Evolutionary conservation across 1,284 basidiomycete genomes (phyloP).

Genomic region (Tilletia horrida): DNA sequence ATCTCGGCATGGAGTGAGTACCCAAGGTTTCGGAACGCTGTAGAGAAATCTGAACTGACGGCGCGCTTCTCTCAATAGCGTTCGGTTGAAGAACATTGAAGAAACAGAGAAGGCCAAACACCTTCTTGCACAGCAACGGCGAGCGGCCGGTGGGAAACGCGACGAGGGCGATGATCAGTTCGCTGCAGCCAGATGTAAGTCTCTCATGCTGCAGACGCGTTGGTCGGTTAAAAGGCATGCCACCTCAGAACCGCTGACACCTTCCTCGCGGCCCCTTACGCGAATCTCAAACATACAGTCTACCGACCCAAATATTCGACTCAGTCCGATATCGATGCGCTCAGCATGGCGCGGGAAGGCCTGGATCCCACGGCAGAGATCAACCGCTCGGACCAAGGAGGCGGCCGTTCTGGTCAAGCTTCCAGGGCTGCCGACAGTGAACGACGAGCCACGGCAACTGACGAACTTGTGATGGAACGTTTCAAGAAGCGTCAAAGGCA

Average conservation of each 20-base stretch:
- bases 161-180: slow-evolving; percentile 73
- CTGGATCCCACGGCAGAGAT: slow-evolving; percentile 5
- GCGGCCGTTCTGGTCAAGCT: neutral
- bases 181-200: slow-evolving; percentile 67
- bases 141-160: slow-evolving; percentile 59
- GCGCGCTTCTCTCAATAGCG: slow-evolving; percentile 58
- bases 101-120: slow-evolving; percentile 94
- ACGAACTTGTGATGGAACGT: slow-evolving; percentile 70
- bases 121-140: slow-evolving; percentile 70
- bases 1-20: slow-evolving; percentile 92
- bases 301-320: slow-evolving; percentile 73
- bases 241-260: no score
- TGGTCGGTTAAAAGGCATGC: no score
- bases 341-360: slow-evolving; percentile 65
- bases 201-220: neutral
- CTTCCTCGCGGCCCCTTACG: no score
- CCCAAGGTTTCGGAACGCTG: no score
- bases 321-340: slow-evolving; percentile 78
- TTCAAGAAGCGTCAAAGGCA: slow-evolving; percentile 51
- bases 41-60: no score
- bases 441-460: slow-evolving; percentile 76
- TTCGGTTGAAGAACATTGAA: slow-evolving; percentile 87
- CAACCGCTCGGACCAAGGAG: neutral
- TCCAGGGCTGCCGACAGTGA: slow-evolving; percentile 54
- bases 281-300: slow-evolving; percentile 53